phyloP scores from a whole-genome alignment of 495 filamentous ascomycete species.

The Melanomma pulvis-pyrius region DNA sequence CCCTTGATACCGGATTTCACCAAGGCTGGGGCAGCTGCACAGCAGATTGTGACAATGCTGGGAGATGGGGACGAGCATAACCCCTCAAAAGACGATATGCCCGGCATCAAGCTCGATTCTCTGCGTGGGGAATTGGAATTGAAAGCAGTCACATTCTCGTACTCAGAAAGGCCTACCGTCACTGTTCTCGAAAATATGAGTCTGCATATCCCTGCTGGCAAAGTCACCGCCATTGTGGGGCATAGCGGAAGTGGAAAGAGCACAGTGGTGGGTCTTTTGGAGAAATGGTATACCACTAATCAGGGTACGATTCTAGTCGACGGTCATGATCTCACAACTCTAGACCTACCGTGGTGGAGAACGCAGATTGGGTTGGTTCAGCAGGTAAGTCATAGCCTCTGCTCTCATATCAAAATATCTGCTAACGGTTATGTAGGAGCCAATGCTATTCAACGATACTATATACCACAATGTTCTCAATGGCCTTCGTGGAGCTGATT shows the following conservation, averaged over 20 bases:
- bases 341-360: conserved; percentile 44
- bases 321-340: conserved; percentile 51
- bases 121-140: conserved; percentile 38
- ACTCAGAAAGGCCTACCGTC: conserved; percentile 36
- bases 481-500: conserved; percentile 63
- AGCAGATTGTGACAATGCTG: conserved; percentile 35
- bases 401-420: not conserved
- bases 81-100: not conserved
- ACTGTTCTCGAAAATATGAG: conserved; percentile 36
- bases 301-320: conserved; percentile 46
- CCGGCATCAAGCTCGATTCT: not conserved
- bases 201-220: conserved; percentile 35
- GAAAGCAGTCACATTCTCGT: conserved; percentile 37
- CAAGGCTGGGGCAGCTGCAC: conserved; percentile 33
- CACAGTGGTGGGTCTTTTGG: conserved; percentile 41
- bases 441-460: conserved; percentile 69
- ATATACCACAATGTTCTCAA: conserved; percentile 68
- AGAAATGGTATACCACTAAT: conserved; percentile 47
- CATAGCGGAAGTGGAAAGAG: conserved; percentile 42
- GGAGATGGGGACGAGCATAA: not conserved
- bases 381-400: conserved; percentile 26
- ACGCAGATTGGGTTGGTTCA: conserved; percentile 24
- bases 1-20: conserved; percentile 32
- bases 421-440: conserved; percentile 43
- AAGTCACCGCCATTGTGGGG: conserved; percentile 45